These are phyloP conservation scores for Candida sakaeoensis DNA, from an alignment of 805 yeast genomes.

Conservation along the genomic window DNA sequence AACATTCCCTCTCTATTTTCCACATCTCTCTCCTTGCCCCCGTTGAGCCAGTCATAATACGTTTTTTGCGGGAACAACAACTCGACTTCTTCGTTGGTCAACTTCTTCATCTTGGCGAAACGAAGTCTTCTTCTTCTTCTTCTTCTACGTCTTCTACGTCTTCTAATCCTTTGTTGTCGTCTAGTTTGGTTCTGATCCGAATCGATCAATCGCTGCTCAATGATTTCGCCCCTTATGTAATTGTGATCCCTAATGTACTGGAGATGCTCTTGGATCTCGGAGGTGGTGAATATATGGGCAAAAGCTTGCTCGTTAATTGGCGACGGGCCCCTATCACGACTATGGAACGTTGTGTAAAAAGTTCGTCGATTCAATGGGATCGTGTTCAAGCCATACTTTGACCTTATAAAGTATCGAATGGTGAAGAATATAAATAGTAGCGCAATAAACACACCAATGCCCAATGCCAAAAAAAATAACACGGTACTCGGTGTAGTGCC, in stretches of 20 bases:
- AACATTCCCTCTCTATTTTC: slow-evolving; percentile 42
- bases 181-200: slow-evolving; percentile 29
- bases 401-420: slow-evolving; percentile 53
- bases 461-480: slow-evolving; percentile 59
- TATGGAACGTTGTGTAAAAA: background rate
- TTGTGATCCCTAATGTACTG: slow-evolving; percentile 32
- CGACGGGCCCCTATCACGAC: background rate
- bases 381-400: slow-evolving; percentile 52
- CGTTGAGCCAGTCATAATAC: slow-evolving; percentile 57
- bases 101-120: slow-evolving; percentile 46
- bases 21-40: slow-evolving; percentile 53
- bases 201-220: slow-evolving; percentile 12
- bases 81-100: slow-evolving; percentile 57
- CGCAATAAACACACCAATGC: slow-evolving; percentile 59
- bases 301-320: slow-evolving; percentile 7
- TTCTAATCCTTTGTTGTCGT: slow-evolving; percentile 37
- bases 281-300: slow-evolving; percentile 8
- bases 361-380: slow-evolving; percentile 29
- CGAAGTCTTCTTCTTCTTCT: slow-evolving; percentile 39
- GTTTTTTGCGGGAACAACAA: slow-evolving; percentile 55
- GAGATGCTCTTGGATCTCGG: slow-evolving; percentile 33
- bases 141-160: slow-evolving; percentile 32
- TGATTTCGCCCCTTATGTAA: slow-evolving; percentile 27
- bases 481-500: slow-evolving; percentile 59
- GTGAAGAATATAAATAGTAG: slow-evolving; percentile 56